Base-by-base conservation (phyloP, 371 early-diverging fungal genomes). In the Dichotomocladium elegans region DNA sequence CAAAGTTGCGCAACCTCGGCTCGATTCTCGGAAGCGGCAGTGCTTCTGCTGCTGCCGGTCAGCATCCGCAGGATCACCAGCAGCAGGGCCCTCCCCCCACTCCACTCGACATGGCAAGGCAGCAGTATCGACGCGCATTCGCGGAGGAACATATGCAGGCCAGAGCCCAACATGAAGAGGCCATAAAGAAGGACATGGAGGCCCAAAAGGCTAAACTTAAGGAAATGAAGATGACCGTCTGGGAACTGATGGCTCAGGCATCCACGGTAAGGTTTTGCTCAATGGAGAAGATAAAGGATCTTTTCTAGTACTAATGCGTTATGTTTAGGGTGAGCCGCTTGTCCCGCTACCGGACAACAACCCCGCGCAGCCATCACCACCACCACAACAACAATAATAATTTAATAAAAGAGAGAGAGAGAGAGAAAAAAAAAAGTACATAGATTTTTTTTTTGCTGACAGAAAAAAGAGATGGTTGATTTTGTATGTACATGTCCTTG, bases 181-280 rank as follows among this genome's bases (percentile, higher is more conserved):
- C n/a, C n/a, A n/a, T n/a, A n/a, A 77, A 80, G 61, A 73, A 80
- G 47, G 81, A 81, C 48, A 73, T 77, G 58, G 74, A 79, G 56
- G 66, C 51, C 44, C 77, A 80, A 60, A 73, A 63, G 61, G 63
- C 66, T 44, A 75, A 79, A 59, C 62, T 81, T 67, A 78, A 80
- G 66, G 83, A 83, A 59, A 84, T 83, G 81, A 86, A 85, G 63
- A 75, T 82, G 77, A 85, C 88, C 6, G 66, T 86, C 21, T 85
- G 86, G 87, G 79, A 86, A 43, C 61, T 87, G 64, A 64, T 85
- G 70, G 61, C 79, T 17, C 75, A 84, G 60, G 69, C 64, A 27
- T 65, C 74, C 25, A 63, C 70, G 41, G 73, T 72, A 72, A 63
- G 68, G 45, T 17, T 15, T 25, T 50, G 47, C 24, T 27, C 14